phyloP scores from a whole-genome alignment of 257 asterid genomes.

The Coffea eugenioides region DNA sequence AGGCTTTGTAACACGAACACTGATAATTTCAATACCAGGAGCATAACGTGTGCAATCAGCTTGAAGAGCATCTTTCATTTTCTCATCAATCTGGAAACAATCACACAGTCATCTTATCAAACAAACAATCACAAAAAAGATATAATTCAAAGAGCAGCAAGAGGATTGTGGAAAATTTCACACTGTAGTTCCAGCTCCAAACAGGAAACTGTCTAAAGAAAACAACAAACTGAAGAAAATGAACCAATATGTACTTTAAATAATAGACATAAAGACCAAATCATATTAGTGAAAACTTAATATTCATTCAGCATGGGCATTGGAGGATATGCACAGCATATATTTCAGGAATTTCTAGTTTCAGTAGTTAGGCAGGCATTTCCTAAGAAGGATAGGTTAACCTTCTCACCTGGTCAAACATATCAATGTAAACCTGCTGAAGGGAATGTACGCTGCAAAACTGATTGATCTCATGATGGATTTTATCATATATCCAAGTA shows the following conservation, averaged over 20 bases:
- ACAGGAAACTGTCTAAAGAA: not conserved
- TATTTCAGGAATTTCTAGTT: not conserved
- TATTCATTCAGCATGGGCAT: not conserved
- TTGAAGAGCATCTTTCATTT: slow-evolving; percentile 99
- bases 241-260: not conserved
- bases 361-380: not conserved
- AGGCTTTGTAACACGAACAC: slow-evolving; percentile 97
- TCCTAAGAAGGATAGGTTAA: not conserved
- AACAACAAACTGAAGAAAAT: not conserved
- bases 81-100: slow-evolving; percentile 80
- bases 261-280: not conserved
- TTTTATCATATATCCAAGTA: slow-evolving; percentile 98
- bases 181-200: not conserved
- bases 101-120: not conserved
- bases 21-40: slow-evolving; percentile 93
- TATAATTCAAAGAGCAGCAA: not conserved
- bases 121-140: not conserved
- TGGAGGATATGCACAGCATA: not conserved
- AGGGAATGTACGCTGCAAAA: slow-evolving; percentile 94
- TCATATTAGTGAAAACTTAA: not conserved
- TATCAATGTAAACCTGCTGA: slow-evolving; percentile 96
- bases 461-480: slow-evolving; percentile 98
- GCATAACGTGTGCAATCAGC: slow-evolving; percentile 98
- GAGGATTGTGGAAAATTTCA: not conserved
- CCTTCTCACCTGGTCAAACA: slow-evolving; percentile 88